These are phyloP conservation scores for Leishmania arabica DNA, from an alignment of 208 protist genomes.

Conservation along the genomic window DNA sequence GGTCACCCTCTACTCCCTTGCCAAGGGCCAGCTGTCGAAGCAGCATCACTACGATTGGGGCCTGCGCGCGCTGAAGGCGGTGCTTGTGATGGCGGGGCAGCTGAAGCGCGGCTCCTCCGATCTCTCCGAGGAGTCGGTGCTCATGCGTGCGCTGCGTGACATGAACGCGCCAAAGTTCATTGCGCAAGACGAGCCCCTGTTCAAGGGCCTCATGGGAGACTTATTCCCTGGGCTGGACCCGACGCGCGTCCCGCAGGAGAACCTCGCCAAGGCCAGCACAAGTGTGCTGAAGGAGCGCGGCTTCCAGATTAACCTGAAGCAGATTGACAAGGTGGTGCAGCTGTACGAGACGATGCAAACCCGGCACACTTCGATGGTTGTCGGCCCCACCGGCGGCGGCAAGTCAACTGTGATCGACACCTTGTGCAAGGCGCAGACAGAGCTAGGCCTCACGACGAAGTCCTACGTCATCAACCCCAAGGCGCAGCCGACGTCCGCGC, in stretches of 20 bases:
- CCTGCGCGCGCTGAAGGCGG: slow-evolving; percentile 98
- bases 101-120: slow-evolving; percentile 96
- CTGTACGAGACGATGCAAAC: slow-evolving; percentile 99
- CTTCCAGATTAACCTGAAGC: slow-evolving; percentile 84
- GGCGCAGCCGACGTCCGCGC: slow-evolving; percentile 94
- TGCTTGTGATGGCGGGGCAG: slow-evolving; percentile 98
- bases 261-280: slow-evolving; percentile 93
- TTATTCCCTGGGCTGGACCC: slow-evolving; percentile 97
- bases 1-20: slow-evolving; percentile 98
- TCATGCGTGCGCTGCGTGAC: slow-evolving; percentile 99
- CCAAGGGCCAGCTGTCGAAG: slow-evolving; percentile 98
- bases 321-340: slow-evolving; percentile 99
- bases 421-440: slow-evolving; percentile 93
- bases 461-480: slow-evolving; percentile 98
- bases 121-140: slow-evolving; percentile 96
- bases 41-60: slow-evolving; percentile 99
- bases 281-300: slow-evolving; percentile 79
- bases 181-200: slow-evolving; percentile 98
- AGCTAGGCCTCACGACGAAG: slow-evolving; percentile 93
- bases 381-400: slow-evolving; percentile 97
- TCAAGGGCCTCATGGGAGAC: slow-evolving; percentile 98
- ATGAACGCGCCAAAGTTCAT: slow-evolving; percentile 99
- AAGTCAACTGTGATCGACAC: slow-evolving; percentile 98
- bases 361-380: slow-evolving; percentile 98
- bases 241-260: slow-evolving; percentile 95